Conservation (phyloP, 1,284 basidiomycete species). For the Gymnopus androsaceus region DNA sequence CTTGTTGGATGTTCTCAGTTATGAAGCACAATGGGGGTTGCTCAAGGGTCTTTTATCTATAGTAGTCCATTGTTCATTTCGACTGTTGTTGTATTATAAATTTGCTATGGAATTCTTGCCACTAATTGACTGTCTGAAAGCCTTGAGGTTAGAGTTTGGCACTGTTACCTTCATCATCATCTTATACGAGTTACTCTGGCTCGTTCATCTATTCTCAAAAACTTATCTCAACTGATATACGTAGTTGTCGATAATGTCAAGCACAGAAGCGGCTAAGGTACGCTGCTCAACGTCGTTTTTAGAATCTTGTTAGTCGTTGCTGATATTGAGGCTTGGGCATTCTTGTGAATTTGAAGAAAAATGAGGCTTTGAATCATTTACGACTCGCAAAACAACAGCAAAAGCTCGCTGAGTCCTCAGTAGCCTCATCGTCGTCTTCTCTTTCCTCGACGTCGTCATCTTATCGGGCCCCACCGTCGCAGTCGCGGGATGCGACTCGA, state of each 20-base stretch:
- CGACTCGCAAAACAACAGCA: conserved; percentile 48
- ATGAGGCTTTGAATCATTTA: conserved; percentile 56
- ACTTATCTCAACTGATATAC: background rate
- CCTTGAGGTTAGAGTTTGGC: conserved; percentile 18
- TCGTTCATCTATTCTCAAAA: background rate
- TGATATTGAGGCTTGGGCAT: conserved; percentile 23
- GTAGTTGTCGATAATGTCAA: background rate
- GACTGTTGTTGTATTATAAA: conserved; percentile 5
- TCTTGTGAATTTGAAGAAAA: conserved; percentile 42
- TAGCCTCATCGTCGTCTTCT: conserved; percentile 24
- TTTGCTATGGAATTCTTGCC: conserved; percentile 34
- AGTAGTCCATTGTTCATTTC: background rate
- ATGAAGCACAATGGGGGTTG: background rate
- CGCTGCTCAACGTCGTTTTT: conserved; percentile 13
- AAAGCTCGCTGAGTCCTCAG: conserved; percentile 16
- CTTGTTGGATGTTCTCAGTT: background rate
- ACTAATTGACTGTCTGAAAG: conserved; percentile 65
- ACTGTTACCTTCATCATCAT: conserved; percentile 1
- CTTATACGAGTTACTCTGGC: background rate
- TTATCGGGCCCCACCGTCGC: conserved; percentile 28
- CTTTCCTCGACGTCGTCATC: conserved; percentile 33
- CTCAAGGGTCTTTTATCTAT: background rate
- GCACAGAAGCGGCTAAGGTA: conserved; percentile 11
- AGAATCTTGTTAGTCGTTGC: conserved; percentile 13
- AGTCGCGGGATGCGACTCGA: conserved; percentile 59